Conservation (phyloP, 208 protist species). For the Trypanosoma scelopori region DNA sequence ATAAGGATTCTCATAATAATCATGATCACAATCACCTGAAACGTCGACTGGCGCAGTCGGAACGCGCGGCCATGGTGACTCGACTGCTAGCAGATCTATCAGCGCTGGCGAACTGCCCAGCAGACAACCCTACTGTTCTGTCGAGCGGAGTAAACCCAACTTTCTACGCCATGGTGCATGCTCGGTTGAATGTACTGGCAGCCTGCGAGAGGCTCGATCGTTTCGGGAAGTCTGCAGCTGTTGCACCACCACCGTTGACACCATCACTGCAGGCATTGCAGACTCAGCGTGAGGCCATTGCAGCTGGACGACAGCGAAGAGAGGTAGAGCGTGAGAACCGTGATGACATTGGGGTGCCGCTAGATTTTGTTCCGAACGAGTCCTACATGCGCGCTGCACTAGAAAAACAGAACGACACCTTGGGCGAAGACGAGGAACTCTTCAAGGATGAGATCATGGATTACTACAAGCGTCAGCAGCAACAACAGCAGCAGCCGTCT, state of each 20-base stretch:
- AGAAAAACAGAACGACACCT: constrained; percentile 55
- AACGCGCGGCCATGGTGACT: constrained; percentile 1
- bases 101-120: constrained; percentile 20
- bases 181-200: constrained; percentile 73
- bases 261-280: constrained; percentile 47
- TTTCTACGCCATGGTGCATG: constrained; percentile 85
- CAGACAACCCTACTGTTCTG: constrained; percentile 5
- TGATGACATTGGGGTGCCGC: constrained; percentile 45
- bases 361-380: constrained; percentile 75
- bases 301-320: constrained; percentile 12
- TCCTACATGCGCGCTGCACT: constrained; percentile 67
- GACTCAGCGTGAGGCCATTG: constrained; percentile 26
- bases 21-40: neutral
- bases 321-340: constrained; percentile 12
- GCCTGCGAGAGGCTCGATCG: constrained; percentile 59
- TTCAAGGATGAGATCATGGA: constrained; percentile 84
- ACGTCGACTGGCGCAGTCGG: neutral
- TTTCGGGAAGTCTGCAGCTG: constrained; percentile 36
- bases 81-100: constrained; percentile 22
- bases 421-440: constrained; percentile 84
- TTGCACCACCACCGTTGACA: constrained; percentile 56
- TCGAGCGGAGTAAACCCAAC: constrained; percentile 37
- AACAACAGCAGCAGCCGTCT: neutral
- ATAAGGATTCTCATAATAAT: too few relatives aligned
- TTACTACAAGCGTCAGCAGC: constrained; percentile 60